These are phyloP conservation scores for Pichia cactophila DNA, from an alignment of 1,139 yeast species.

Conservation along the genomic window DNA sequence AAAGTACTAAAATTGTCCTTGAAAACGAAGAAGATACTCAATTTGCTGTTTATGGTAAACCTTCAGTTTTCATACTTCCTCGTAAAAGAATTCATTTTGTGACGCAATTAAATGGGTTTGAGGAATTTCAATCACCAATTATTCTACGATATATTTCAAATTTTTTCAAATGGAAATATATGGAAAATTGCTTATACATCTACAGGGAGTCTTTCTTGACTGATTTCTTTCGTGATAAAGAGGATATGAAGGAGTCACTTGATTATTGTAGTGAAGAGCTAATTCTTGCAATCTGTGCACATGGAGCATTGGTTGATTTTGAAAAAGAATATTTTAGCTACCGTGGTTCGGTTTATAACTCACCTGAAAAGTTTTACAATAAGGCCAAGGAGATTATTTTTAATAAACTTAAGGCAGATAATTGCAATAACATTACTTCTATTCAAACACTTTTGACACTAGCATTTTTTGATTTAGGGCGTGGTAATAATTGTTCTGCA, in stretches of 20 bases:
- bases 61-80: constrained; percentile 6
- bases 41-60: constrained; percentile 5
- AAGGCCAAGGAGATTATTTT: constrained; percentile 7
- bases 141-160: constrained; percentile 9
- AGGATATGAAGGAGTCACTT: constrained; percentile 8
- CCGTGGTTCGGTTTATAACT: constrained; percentile 2
- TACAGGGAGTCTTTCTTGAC: constrained; percentile 12
- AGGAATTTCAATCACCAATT: constrained; percentile 3
- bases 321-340: constrained; percentile 3
- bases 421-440: constrained; percentile 3
- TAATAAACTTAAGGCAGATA: constrained; percentile 4
- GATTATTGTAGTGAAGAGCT: constrained; percentile 11
- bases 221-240: constrained; percentile 9
- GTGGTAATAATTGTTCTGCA: constrained; percentile 9
- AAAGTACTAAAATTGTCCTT: background rate
- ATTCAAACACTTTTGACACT: constrained; percentile 9
- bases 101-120: background rate
- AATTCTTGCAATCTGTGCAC: constrained; percentile 10
- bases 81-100: background rate
- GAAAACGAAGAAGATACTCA: constrained; percentile 1
- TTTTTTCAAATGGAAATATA: constrained; percentile 10
- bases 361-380: constrained; percentile 8
- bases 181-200: constrained; percentile 6
- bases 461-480: constrained; percentile 10
- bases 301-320: constrained; percentile 7